Conservation (phyloP, 257 asterid species). For the Rhazya stricta region DNA sequence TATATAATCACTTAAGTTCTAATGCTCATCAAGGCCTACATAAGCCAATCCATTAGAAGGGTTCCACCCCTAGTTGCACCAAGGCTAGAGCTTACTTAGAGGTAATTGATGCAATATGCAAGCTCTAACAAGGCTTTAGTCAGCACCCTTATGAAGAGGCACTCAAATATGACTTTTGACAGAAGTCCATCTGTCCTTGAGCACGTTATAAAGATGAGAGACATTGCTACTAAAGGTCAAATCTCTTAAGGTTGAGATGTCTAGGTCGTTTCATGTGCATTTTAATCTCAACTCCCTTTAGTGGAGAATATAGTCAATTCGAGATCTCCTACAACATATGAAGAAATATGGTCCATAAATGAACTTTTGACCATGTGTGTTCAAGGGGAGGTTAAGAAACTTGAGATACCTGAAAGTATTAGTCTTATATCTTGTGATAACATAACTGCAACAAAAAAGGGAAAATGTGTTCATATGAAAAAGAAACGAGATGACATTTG, state of each 20-base stretch:
- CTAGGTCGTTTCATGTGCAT: neutral
- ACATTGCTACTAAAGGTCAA: neutral
- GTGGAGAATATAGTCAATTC: too few relatives aligned
- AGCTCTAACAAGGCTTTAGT: too few relatives aligned
- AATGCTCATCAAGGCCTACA: too few relatives aligned
- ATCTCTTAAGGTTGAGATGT: neutral
- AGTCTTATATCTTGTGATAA: neutral
- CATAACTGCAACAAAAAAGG: neutral
- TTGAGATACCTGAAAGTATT: neutral
- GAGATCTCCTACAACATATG: too few relatives aligned
- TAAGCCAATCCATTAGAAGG: too few relatives aligned
- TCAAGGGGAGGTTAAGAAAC: too few relatives aligned
- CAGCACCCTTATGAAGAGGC: too few relatives aligned
- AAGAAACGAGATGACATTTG: neutral
- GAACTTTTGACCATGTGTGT: too few relatives aligned
- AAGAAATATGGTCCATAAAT: too few relatives aligned
- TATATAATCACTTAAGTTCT: too few relatives aligned
- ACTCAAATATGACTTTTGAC: too few relatives aligned
- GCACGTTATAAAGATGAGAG: neutral
- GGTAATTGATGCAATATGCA: too few relatives aligned
- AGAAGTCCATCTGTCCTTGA: neutral
- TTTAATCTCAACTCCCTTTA: neutral
- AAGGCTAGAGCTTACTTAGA: neutral
- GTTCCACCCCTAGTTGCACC: neutral
- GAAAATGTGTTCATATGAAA: neutral